Evolutionary conservation across 768 basidiomycete species (phyloP), one percentile per base, ranked within the genome.

Genomic region (Lentinus brumalis): DNA sequence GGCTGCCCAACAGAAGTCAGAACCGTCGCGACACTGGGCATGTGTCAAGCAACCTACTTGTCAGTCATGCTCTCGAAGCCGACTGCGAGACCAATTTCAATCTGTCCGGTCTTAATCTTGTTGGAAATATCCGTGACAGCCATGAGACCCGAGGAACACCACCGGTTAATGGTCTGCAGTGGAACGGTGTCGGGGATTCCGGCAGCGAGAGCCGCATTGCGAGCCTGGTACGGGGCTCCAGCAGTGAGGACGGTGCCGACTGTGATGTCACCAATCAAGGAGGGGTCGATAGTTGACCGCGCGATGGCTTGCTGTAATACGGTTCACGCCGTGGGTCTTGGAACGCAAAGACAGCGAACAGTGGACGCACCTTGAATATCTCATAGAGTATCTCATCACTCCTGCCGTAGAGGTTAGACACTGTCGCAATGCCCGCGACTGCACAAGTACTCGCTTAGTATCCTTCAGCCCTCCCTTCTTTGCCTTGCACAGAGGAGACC

Each of bases 21-120:
- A 60, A 59, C 64, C 50, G 57, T 59, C 50, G 68, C 63, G 35
- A 59, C 60, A 50, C 62, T 59, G n/a, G 69, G 60, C 21, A 64
- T 66, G 30, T 60, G 64, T 39, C 8, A 30, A 9, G 45, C 45
- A 11, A 71, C 83, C 61, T 72, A 90, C 84, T 88, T 88, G 69
- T 84, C 75, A 11, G 87, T 87, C 94, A 96, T 94, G 74, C 86
- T 89, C 74, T 96, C 93, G 15, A 91, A 82, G n/a, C 92, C 94
- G 50, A 92, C 72, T 32, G 90, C 90, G 16, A 94, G 77, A 2
- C 92, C 92, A 55, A 93, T 78, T 46, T 92, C 83, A 46, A 93
- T 91, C 70, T 93, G 88, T n/a, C 90, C 89, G 11, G 79, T 80
- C 15, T 83, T 80, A 50, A 94, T 85, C 67, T 89, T 84, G 72